Evolutionary conservation across 176 grass and related monocot genomes (phyloP).

Genomic region (Carex littledalei): DNA sequence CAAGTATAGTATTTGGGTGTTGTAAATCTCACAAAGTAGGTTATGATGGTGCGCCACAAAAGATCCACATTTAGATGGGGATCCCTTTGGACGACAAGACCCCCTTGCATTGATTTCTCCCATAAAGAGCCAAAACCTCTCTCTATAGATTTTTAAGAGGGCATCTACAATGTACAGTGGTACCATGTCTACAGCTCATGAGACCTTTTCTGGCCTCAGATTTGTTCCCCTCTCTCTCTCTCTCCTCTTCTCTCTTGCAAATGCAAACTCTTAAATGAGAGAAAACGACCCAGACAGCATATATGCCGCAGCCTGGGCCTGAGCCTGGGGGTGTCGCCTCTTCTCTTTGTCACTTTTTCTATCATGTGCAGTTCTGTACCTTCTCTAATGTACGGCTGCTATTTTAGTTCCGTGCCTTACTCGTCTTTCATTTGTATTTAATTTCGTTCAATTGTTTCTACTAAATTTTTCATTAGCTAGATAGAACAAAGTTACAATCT

Average conservation of each 20-base stretch:
- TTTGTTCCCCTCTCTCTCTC: not conserved
- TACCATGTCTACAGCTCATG: slow-evolving; percentile 38
- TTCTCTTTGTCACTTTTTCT: not conserved
- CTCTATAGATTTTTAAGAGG: slow-evolving; percentile 17
- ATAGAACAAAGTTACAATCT: too few relatives aligned
- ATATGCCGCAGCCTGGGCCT: slow-evolving; percentile 8
- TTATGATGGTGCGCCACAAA: not conserved
- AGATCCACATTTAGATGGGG: not conserved
- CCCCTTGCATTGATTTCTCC: not conserved
- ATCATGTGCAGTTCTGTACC: slow-evolving; percentile 1
- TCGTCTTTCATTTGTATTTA: not conserved
- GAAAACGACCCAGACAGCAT: slow-evolving; percentile 29
- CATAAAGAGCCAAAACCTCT: slow-evolving; percentile 33
- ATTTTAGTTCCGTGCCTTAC: not conserved
- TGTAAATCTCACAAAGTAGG: too few relatives aligned
- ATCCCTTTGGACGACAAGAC: not conserved
- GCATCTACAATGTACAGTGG: slow-evolving; percentile 12
- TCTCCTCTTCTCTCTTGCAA: not conserved
- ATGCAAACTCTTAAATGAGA: slow-evolving; percentile 12
- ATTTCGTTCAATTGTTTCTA: not conserved
- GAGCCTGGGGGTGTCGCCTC: not conserved
- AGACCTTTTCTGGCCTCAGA: slow-evolving; percentile 25
- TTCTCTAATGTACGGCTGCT: not conserved
- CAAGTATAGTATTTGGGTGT: too few relatives aligned
- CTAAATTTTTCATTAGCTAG: too few relatives aligned